Evolutionary conservation across 1,139 yeast genomes (phyloP).

Genomic region (Ogataea hybrid): DNA sequence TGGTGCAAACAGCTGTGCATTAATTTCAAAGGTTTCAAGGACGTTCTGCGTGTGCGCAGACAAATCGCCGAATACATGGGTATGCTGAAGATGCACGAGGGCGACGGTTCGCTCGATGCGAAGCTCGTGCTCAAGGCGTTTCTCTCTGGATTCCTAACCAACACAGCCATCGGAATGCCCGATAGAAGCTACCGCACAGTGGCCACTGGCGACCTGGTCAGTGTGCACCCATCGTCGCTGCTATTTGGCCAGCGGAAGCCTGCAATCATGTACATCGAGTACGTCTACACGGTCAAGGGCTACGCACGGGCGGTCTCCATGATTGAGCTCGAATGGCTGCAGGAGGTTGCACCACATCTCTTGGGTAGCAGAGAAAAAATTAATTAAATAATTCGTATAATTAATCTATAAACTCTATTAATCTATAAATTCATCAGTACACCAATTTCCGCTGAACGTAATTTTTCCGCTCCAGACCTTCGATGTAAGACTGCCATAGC

Average conservation of each 20-base stretch:
- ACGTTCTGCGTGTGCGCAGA: constrained; percentile 69
- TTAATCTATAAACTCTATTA: too few relatives aligned
- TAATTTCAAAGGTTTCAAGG: constrained; percentile 76
- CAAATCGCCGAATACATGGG: constrained; percentile 76
- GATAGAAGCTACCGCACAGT: constrained; percentile 91
- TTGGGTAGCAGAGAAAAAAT: constrained; percentile 39
- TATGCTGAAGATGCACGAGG: constrained; percentile 41
- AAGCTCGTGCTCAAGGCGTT: constrained; percentile 71
- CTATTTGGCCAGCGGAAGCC: constrained; percentile 80
- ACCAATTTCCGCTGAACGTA: constrained; percentile 12
- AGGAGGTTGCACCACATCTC: constrained; percentile 74
- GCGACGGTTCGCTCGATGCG: constrained; percentile 42
- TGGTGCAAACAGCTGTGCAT: constrained; percentile 86
- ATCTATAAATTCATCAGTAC: constrained; percentile 1
- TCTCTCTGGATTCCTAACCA: constrained; percentile 74
- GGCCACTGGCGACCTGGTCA: constrained; percentile 71
- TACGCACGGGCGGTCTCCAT: constrained; percentile 88
- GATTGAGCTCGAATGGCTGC: constrained; percentile 84
- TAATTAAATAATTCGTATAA: not conserved
- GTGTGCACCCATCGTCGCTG: constrained; percentile 90
- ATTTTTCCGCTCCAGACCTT: constrained; percentile 14
- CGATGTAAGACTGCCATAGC: constrained; percentile 55
- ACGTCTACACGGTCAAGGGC: constrained; percentile 89
- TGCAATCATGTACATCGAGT: constrained; percentile 92
- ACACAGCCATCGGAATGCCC: constrained; percentile 93